Percentiles rank a stretch among this genome's conserved stretches.
Conservation (phyloP, 75 land plant genomes). For the Picea glauca region DNA sequence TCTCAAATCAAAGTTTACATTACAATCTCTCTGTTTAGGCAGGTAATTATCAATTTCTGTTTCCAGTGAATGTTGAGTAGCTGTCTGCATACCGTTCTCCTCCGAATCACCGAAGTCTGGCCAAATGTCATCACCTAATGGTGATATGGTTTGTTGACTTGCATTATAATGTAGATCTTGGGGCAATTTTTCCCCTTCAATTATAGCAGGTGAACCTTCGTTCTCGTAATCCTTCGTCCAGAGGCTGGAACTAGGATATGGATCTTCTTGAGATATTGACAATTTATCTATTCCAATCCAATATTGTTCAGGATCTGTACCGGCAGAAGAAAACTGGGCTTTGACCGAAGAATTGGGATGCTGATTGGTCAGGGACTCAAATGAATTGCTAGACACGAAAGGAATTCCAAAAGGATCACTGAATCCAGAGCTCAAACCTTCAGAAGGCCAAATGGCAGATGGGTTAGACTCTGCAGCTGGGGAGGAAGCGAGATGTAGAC, state of each 20-base stretch:
- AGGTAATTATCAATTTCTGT: not conserved
- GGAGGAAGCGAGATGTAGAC: not conserved
- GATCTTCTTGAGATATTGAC: slow-evolving; percentile 8
- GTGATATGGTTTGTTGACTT: slow-evolving; percentile 2
- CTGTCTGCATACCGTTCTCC: not conserved
- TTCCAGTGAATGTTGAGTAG: not conserved
- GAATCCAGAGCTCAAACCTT: not conserved
- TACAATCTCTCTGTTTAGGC: not conserved
- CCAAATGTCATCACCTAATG: not conserved
- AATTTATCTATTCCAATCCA: slow-evolving; percentile 3
- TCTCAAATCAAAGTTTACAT: not conserved
- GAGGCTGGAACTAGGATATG: not conserved
- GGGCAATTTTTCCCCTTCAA: not conserved
- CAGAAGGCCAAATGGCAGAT: not conserved
- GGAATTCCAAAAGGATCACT: slow-evolving; percentile 7
- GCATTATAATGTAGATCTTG: not conserved
- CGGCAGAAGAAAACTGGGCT: not conserved
- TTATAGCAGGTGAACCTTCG: not conserved
- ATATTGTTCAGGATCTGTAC: not conserved
- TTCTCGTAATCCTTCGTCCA: not conserved
- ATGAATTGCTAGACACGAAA: not conserved
- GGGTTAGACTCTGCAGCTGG: not conserved
- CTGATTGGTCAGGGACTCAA: not conserved
- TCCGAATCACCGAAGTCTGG: not conserved
- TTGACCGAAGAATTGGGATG: not conserved